Base-by-base conservation (phyloP, 129 eudicot genomes). In the Erigeron canadensis region DNA sequence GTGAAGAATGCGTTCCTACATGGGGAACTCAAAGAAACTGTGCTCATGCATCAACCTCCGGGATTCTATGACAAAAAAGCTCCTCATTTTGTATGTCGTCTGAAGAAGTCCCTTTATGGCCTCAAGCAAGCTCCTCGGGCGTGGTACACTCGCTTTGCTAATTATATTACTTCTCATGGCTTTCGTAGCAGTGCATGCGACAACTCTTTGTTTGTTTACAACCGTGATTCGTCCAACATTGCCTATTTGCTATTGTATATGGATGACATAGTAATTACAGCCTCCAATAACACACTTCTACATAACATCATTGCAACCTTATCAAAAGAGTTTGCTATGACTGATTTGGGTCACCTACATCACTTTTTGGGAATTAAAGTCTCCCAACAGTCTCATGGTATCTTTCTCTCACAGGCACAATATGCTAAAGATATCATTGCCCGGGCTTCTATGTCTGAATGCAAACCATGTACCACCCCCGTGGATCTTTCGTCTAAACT, bases 371-470 rank as follows among this genome's bases (percentile, higher is more conserved):
- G 66, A 10, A 37, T 61, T 12, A 34, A 61, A 61, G 66, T 61
- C 64, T 7, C 64, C 18, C 21, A 61, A 28, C 21, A 37, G 44
- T 10, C 43, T 6, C 19, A 13, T 12, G 66, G 66, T 61, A 34
- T 61, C 37, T 37, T 61, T 37, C 45, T 61, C 12, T 61, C 66
- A 61, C 66, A 61, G 21, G 44, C 66, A 3, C 66, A 61, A 15
- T 61, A 61, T 61, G 46, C 45, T 5, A 61, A 61, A 23, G 66
- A 61, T 15, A 61, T 61, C 4, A 12, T 61, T 61, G 66, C 44
- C 11, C 45, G 66, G 18, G 66, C 66, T 13, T 28, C 44, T 2
- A 37, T 61, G 66, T 10, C 44, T 1, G 11, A 23, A 2, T 61
- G 66, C n/a, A 61, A 61, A 28, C 66, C 66, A 5, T 5, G 17